Base-by-base conservation (phyloP, 192 early-diverging fungal genomes). In the Backusella psychrophila region DNA sequence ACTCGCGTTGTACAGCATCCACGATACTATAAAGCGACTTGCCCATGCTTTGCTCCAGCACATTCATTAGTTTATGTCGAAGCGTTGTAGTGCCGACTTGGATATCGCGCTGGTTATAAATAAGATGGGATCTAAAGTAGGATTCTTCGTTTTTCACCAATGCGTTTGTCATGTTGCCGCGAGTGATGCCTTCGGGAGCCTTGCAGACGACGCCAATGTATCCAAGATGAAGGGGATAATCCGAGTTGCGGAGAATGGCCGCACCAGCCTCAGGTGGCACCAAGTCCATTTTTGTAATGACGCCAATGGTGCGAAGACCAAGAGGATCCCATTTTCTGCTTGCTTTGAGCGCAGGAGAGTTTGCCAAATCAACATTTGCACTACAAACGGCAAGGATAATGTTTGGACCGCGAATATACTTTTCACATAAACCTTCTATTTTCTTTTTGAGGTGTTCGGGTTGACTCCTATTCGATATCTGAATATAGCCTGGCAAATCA, bases 171-270 rank as follows among this genome's bases (percentile, higher is more conserved):
- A 86, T 87, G 36, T 86, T 87, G 46, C 81, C 84, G 15, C 76
- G 49, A 42, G 39, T 44, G 12, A 35, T 59, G 44, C 73, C 75
- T 19, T 75, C 63, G 0, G 85, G 84, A 11, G 91, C 86, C 81
- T 93, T 95, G 84, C 95, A 96, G 9, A 98, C 95, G 8, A 99
- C 96, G 38, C 98, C 98, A 78, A 99, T 93, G 78, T 99, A 99
- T 12, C 98, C 98, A 19, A 98, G 83, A 53, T 95, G 92, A 33
- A 99, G 81, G 39, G 98, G 96, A 78, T 98, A 99, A 76, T 99
- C 95, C 70, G 91, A 88, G 66, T 98, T 97, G 36, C 89, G 89
- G 36, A 99, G 87, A 80, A 97, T 94, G 5, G 85, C 87, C 0
- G 91, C 91, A 12, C 93, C 97, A 6, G 80, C 77, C 34, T 90